phyloP scores from a whole-genome alignment of 148 eudicot genomes.

The Linanthus parryae region DNA sequence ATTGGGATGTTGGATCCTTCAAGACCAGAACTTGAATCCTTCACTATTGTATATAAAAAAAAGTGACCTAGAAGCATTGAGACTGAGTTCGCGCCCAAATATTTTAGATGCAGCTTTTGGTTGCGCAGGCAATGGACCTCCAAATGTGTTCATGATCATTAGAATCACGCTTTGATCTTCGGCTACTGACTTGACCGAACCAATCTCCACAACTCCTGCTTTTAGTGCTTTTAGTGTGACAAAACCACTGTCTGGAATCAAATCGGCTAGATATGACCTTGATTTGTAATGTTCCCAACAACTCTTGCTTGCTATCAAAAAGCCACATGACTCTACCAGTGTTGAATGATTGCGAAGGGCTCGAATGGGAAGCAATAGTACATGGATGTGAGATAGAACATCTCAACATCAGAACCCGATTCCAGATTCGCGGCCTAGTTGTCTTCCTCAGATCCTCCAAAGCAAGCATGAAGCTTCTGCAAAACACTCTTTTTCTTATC shows the following conservation, averaged over 20 bases:
- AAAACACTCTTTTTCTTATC: slow-evolving; percentile 51
- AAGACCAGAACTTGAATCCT: too few relatives aligned
- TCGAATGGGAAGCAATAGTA: slow-evolving; percentile 61
- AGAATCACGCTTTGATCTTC: slow-evolving; percentile 62
- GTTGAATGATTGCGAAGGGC: slow-evolving; percentile 72
- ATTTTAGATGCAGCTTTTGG: slow-evolving; percentile 47
- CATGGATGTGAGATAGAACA: slow-evolving; percentile 84
- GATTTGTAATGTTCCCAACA: slow-evolving; percentile 72
- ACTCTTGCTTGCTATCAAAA: slow-evolving; percentile 43
- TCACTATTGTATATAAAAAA: too few relatives aligned
- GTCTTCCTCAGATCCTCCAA: slow-evolving; percentile 62
- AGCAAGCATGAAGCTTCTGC: slow-evolving; percentile 61
- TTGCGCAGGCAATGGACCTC: slow-evolving; percentile 38
- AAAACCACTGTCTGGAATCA: too few relatives aligned
- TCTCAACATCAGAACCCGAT: slow-evolving; percentile 67
- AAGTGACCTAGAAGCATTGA: too few relatives aligned
- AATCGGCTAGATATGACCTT: slow-evolving; percentile 56
- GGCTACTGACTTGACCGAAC: slow-evolving; percentile 50
- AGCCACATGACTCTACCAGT: slow-evolving; percentile 76
- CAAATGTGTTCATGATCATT: slow-evolving; percentile 47
- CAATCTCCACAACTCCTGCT: slow-evolving; percentile 79
- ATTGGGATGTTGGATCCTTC: too few relatives aligned
- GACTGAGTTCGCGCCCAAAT: slow-evolving; percentile 76
- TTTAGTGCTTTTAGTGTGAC: too few relatives aligned
- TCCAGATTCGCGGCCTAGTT: slow-evolving; percentile 47